Evolutionary conservation across 2,329 filamentous ascomycete genomes (phyloP).

Genomic region (Neocucurbitaria cava): DNA sequence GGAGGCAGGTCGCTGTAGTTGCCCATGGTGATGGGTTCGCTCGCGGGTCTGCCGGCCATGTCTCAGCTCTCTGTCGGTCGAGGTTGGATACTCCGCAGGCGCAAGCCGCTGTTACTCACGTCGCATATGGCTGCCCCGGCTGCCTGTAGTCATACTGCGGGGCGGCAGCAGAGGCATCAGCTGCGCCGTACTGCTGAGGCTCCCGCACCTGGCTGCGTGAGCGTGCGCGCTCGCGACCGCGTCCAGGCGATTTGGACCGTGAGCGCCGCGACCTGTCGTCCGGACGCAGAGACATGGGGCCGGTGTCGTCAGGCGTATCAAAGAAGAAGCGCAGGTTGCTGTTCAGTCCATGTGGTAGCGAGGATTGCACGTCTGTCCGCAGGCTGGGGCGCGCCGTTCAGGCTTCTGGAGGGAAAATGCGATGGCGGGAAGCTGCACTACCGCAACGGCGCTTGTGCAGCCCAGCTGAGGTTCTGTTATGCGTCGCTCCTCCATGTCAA

Average conservation of each 20-base stretch:
- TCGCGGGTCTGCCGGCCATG: conserved; percentile 40
- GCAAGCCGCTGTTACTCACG: conserved; percentile 35
- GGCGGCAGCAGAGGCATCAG: conserved; percentile 30
- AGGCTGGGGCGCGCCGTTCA: not conserved
- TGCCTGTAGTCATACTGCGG: conserved; percentile 52
- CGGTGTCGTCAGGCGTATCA: not conserved
- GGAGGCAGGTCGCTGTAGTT: conserved; percentile 54
- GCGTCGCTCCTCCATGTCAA: conserved; percentile 12
- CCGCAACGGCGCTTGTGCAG: conserved; percentile 9
- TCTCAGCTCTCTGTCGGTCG: conserved; percentile 31
- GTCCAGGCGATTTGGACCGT: conserved; percentile 52
- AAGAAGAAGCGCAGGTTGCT: not conserved
- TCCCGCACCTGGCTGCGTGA: conserved; percentile 50
- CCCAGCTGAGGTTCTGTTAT: not conserved
- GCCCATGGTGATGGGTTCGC: conserved; percentile 52
- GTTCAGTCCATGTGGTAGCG: not conserved
- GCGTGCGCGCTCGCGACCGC: conserved; percentile 46
- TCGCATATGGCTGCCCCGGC: conserved; percentile 43
- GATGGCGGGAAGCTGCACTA: conserved; percentile 25
- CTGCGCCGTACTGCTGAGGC: conserved; percentile 41
- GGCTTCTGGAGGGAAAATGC: conserved; percentile 15
- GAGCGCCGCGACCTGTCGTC: conserved; percentile 51
- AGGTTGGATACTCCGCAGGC: conserved; percentile 1
- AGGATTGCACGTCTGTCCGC: not conserved
- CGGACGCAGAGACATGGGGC: conserved; percentile 49